Percentiles rank a stretch among this genome's conserved stretches.
Conservation (phyloP, 495 filamentous ascomycete genomes). For the Annulohypoxylon bovei region DNA sequence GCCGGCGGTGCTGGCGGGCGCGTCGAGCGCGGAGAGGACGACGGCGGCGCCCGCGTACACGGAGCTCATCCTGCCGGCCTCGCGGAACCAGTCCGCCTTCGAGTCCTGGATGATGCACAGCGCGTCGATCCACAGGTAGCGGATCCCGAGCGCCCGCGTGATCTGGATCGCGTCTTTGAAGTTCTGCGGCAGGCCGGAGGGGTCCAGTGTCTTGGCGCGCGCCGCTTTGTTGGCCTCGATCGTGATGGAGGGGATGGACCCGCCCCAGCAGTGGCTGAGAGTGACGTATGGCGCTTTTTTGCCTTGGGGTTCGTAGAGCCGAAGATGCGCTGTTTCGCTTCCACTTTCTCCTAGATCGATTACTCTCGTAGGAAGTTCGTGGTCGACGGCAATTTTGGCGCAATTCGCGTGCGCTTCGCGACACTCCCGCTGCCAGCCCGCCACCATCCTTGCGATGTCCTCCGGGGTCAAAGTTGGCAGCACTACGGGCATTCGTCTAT, state of each 20-base stretch:
- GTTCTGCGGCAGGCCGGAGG: constrained; percentile 37
- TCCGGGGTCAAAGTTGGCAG: neutral
- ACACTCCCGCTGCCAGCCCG: constrained; percentile 15
- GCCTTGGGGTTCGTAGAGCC: constrained; percentile 18
- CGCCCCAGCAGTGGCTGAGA: constrained; percentile 38
- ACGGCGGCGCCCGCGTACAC: constrained; percentile 37
- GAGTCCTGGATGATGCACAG: constrained; percentile 49
- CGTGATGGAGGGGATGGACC: constrained; percentile 18
- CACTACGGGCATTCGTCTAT: constrained; percentile 16
- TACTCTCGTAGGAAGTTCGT: constrained; percentile 30
- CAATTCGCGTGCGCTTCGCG: constrained; percentile 11
- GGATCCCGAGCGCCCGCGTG: constrained; percentile 37
- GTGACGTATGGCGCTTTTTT: constrained; percentile 20
- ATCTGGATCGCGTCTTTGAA: constrained; percentile 43
- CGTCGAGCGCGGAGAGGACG: constrained; percentile 36
- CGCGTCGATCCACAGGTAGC: constrained; percentile 50
- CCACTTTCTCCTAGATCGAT: constrained; percentile 25
- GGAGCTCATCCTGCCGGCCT: constrained; percentile 39
- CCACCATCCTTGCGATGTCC: constrained; percentile 5
- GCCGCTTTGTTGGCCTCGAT: constrained; percentile 4
- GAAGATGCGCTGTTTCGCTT: neutral
- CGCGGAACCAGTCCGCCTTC: constrained; percentile 31
- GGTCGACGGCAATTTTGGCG: neutral
- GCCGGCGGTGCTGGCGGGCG: constrained; percentile 14
- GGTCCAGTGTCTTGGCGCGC: constrained; percentile 12